Evolutionary conservation across 495 filamentous ascomycete genomes (phyloP).

Genomic region (Penicillium nucicola): DNA sequence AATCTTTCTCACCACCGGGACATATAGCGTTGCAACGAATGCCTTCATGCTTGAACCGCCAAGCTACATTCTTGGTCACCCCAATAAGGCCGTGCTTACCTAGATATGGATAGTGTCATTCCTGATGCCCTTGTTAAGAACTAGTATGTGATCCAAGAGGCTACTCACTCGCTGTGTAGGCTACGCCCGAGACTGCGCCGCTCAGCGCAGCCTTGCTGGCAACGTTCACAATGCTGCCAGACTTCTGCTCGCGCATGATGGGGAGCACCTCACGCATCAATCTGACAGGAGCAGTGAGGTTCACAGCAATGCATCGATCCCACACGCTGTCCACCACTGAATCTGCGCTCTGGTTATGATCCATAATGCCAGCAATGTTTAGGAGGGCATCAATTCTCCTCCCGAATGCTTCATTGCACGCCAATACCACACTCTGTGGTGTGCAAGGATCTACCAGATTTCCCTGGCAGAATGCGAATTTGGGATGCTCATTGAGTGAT

Average conservation of each 20-base stretch:
- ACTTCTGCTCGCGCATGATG: neutral
- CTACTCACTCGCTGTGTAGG: constrained; percentile 38
- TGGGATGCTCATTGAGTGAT: neutral
- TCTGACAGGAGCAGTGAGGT: neutral
- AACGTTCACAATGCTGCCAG: constrained; percentile 39
- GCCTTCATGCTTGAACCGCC: constrained; percentile 36
- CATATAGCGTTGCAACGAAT: constrained; percentile 30
- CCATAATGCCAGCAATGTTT: constrained; percentile 41
- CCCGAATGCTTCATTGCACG: neutral
- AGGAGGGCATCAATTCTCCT: constrained; percentile 33
- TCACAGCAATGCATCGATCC: constrained; percentile 9
- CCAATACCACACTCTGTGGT: neutral
- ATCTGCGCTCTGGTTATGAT: constrained; percentile 34
- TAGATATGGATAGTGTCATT: neutral
- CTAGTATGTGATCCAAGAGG: too few relatives aligned
- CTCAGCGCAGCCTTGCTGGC: constrained; percentile 32
- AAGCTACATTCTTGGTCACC: constrained; percentile 44
- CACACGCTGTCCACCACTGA: constrained; percentile 19
- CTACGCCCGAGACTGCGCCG: constrained; percentile 36
- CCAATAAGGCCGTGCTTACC: constrained; percentile 22
- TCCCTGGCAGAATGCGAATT: neutral
- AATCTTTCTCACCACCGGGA: constrained; percentile 21
- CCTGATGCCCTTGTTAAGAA: too few relatives aligned
- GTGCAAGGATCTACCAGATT: neutral
- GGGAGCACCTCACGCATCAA: neutral